phyloP scores from a whole-genome alignment of 2,329 filamentous ascomycete species.

The Xylaria sp. region DNA sequence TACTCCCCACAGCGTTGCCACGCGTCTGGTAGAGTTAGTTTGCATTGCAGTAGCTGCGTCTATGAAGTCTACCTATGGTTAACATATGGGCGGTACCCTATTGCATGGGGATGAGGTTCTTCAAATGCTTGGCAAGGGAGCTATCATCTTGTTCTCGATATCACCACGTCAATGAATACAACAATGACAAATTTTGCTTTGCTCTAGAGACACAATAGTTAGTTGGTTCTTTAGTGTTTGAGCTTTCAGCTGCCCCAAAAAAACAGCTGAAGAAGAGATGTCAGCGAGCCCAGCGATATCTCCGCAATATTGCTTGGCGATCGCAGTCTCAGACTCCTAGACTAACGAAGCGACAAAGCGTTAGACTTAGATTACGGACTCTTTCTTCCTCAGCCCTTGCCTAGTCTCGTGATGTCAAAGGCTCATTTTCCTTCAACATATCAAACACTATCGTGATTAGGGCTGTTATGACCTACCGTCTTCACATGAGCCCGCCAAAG shows the following conservation, averaged over 20 bases:
- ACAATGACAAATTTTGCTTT: slow-evolving; percentile 5
- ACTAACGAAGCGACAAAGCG: too few relatives aligned
- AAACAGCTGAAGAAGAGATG: slow-evolving; percentile 13
- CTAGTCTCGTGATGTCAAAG: slow-evolving; percentile 15
- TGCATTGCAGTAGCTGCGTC: background rate
- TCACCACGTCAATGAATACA: background rate
- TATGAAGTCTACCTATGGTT: background rate
- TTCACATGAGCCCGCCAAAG: background rate
- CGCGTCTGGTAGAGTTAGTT: background rate
- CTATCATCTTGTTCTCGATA: background rate
- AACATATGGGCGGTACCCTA: background rate
- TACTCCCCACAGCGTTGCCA: background rate
- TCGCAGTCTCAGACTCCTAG: slow-evolving; percentile 8
- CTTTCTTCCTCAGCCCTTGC: background rate
- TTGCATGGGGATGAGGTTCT: background rate
- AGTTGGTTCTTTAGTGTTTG: background rate
- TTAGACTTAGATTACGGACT: background rate
- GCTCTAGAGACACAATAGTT: background rate
- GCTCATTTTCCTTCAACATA: slow-evolving; percentile 8
- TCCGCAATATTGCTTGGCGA: slow-evolving; percentile 25
- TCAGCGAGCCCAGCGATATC: slow-evolving; percentile 11
- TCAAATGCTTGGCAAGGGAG: background rate
- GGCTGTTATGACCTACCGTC: background rate
- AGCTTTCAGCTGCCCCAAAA: slow-evolving; percentile 14
- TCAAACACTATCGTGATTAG: slow-evolving; percentile 6